phyloP scores from a whole-genome alignment of 768 basidiomycete genomes.

The Naematelia encephala region DNA sequence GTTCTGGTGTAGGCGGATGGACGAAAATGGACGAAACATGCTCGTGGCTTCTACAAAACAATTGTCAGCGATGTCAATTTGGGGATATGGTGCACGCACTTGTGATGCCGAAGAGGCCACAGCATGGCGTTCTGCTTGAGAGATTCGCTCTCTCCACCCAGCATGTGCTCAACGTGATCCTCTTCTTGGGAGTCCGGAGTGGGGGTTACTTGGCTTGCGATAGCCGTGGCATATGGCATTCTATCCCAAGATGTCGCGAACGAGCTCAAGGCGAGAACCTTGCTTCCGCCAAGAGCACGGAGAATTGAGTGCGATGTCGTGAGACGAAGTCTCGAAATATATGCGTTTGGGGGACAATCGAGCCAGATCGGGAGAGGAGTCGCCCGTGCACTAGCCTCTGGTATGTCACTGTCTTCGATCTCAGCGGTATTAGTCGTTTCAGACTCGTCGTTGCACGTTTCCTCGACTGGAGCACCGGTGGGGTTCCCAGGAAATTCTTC shows the following conservation, averaged over 20 bases:
- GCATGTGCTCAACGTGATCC: constrained; percentile 25
- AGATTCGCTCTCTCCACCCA: constrained; percentile 19
- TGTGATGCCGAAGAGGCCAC: constrained; percentile 13
- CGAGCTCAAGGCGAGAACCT: constrained; percentile 15
- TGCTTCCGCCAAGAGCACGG: constrained; percentile 19
- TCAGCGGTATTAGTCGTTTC: too few species aligned
- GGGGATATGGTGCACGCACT: constrained; percentile 15
- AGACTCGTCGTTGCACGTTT: background rate
- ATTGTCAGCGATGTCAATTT: too few species aligned
- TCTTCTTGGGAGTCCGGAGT: constrained; percentile 27
- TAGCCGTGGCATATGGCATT: constrained; percentile 30
- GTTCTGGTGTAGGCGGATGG: constrained; percentile 44
- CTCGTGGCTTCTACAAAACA: constrained; percentile 20
- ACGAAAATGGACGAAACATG: constrained; percentile 37
- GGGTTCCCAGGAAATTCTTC: background rate
- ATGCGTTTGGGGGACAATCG: background rate
- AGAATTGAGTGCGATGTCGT: constrained; percentile 10
- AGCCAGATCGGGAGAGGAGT: constrained; percentile 2
- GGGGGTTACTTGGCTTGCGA: constrained; percentile 6
- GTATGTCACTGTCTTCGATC: background rate
- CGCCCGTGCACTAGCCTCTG: background rate
- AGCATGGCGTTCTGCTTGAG: background rate
- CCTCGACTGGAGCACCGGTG: background rate
- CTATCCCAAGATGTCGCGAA: constrained; percentile 8
- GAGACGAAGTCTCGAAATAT: constrained; percentile 25